Percentiles rank a stretch among this genome's conserved stretches.
phyloP scores from a whole-genome alignment of 352 stramenopile species.

The Phytophthora palmivora region DNA sequence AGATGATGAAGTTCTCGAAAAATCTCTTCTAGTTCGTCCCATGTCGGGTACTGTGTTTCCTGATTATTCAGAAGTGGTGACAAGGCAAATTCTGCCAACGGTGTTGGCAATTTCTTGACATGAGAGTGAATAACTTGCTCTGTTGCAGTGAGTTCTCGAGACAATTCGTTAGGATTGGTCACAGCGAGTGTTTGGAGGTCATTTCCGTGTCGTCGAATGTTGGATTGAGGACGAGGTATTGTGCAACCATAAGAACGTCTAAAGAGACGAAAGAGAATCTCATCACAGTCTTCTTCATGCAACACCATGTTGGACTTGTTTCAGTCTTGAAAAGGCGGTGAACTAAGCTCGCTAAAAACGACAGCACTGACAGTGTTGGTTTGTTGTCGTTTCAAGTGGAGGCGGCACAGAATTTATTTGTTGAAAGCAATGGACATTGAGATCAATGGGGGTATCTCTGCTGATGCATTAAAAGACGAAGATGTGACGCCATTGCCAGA shows the following conservation, averaged over 20 bases:
- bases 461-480: conserved; percentile 38
- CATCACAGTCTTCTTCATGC: conserved; percentile 35
- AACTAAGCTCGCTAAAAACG: conserved; percentile 9
- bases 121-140: conserved; percentile 26
- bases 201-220: conserved; percentile 9
- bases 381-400: conserved; percentile 19
- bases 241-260: conserved; percentile 27
- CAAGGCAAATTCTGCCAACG: background rate
- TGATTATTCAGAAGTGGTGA: conserved; percentile 9
- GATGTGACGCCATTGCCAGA: conserved; percentile 39
- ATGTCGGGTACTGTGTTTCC: conserved; percentile 13
- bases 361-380: conserved; percentile 2
- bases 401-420: background rate
- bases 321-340: conserved; percentile 28
- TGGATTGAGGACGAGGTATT: conserved; percentile 1
- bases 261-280: conserved; percentile 35
- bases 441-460: conserved; percentile 8
- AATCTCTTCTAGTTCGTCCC: conserved; percentile 45
- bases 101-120: background rate
- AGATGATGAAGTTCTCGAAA: conserved; percentile 45
- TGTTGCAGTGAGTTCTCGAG: conserved; percentile 29
- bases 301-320: conserved; percentile 18
- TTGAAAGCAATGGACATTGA: conserved; percentile 27
- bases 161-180: conserved; percentile 34
- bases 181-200: conserved; percentile 35